Evolutionary conservation across 1,139 yeast genomes (phyloP).

Genomic region (Kazachstania sp.): DNA sequence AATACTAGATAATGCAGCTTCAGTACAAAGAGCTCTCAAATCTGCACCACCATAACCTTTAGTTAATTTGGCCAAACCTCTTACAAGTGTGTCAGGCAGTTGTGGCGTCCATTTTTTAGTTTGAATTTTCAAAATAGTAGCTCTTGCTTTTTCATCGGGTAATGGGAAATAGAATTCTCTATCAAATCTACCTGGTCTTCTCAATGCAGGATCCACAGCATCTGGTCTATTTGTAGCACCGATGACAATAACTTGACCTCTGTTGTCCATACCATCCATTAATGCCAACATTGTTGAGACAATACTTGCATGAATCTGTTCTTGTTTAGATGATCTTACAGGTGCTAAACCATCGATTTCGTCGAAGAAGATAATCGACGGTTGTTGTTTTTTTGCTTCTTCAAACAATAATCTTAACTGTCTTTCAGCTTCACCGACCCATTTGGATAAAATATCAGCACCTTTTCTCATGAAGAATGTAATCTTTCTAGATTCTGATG

Average conservation of each 20-base stretch:
- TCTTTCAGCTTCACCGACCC: slow-evolving; percentile 99
- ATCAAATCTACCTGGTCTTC: slow-evolving; percentile 97
- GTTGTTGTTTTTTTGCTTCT: slow-evolving; percentile 94
- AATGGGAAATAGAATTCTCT: slow-evolving; percentile 93
- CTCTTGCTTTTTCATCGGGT: slow-evolving; percentile 76
- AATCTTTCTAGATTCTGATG: slow-evolving; percentile 71
- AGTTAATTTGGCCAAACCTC: slow-evolving; percentile 70
- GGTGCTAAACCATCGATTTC: slow-evolving; percentile 98
- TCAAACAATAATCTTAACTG: slow-evolving; percentile 84
- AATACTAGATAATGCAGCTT: slow-evolving; percentile 85
- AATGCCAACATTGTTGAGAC: slow-evolving; percentile 88
- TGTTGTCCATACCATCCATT: slow-evolving; percentile 98
- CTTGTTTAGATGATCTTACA: slow-evolving; percentile 92
- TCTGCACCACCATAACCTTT: slow-evolving; percentile 99
- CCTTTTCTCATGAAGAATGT: slow-evolving; percentile 98
- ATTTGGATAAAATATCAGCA: slow-evolving; percentile 91
- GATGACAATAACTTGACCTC: slow-evolving; percentile 94
- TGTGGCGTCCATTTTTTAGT: slow-evolving; percentile 86
- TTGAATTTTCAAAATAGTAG: slow-evolving; percentile 71
- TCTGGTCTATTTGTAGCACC: slow-evolving; percentile 99
- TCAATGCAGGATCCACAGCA: slow-evolving; percentile 91
- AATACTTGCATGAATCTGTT: slow-evolving; percentile 95
- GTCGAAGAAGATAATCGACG: slow-evolving; percentile 90
- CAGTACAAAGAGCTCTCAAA: slow-evolving; percentile 86
- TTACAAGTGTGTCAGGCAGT: slow-evolving; percentile 47